Evolutionary conservation across 2,329 filamentous ascomycete species (phyloP), one percentile per base, ranked within the genome.

Genomic region (Fusarium anguioides): DNA sequence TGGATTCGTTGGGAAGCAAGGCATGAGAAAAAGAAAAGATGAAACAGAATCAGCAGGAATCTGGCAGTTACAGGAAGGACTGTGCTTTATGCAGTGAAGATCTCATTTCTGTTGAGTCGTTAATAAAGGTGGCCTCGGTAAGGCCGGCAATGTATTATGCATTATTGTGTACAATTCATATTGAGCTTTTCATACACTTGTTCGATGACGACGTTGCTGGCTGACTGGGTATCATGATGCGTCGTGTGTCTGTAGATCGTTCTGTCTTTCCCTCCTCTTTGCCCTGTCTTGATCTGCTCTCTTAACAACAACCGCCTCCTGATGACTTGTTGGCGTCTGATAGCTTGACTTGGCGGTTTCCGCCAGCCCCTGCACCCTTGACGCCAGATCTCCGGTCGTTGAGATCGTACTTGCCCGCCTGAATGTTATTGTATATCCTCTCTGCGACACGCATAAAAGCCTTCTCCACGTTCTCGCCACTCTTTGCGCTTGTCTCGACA

Each of bases 401-500:
- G 70, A 98, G 82, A 80, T 99, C 94, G 77, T 98, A 98, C 76
- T 89, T 93, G 12, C 96, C 96, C 3, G 93, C 93, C 82, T 97
- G 93, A 65, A 99, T 97, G 75, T 98, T 98, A 77, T 95, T 89
- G 76, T 96, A 97, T 82, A 99, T 98, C 78, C 94, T 86, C 82
- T 97, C 94, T 20, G 96, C 94, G 15, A 98, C 94, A 75, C 96
- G 89, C 75, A 97, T 86, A 75, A 99, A 99, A 3, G 96, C 96
- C 70, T 89, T 87, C 78, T 99, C 96, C 33, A 99, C 96, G 48
- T 93, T 93, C 76, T 97, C 93, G 50, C 96, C 96, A 64, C 91
- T 96, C 84, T 98, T 99, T 47, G 96, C 96, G 69, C 91, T 94
- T 36, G 96, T 99, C 82, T 99, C 96, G 65, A 98, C 93, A 77